Percentiles rank a stretch among this genome's conserved stretches.
phyloP scores from a whole-genome alignment of 1,139 yeast species.

The Magnusiomyces tetraspermus region DNA sequence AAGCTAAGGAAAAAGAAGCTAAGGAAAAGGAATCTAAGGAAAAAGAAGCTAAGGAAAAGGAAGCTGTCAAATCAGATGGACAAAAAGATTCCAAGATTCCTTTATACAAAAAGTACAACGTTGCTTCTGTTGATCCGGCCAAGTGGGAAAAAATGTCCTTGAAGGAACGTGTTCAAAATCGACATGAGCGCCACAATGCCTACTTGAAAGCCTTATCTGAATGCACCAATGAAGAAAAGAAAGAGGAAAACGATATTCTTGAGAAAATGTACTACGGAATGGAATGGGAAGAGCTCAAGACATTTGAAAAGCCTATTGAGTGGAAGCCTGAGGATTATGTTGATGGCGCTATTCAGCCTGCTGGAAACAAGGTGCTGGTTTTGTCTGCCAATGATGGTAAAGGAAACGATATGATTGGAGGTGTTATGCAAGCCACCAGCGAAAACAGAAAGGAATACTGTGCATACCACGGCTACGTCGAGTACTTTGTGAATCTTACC shows the following conservation, averaged over 20 bases:
- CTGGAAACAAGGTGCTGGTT: conserved; percentile 24
- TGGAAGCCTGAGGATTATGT: conserved; percentile 7
- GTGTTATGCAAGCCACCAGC: conserved; percentile 22
- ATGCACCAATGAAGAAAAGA: conserved; percentile 4
- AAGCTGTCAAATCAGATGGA: too few species aligned
- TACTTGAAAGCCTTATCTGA: conserved; percentile 8
- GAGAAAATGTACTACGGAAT: conserved; percentile 8
- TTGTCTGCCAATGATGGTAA: conserved; percentile 28
- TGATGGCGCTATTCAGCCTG: conserved; percentile 19
- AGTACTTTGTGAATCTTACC: conserved; percentile 26
- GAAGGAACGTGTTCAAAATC: conserved; percentile 5
- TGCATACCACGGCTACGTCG: conserved; percentile 26
- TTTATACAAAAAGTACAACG: not conserved
- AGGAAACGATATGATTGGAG: conserved; percentile 21
- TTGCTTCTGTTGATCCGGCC: not conserved
- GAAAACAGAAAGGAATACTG: conserved; percentile 30
- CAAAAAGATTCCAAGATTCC: too few species aligned
- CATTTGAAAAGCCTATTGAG: conserved; percentile 5
- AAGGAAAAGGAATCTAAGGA: too few species aligned
- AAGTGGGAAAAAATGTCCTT: not conserved
- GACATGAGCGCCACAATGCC: conserved; percentile 6
- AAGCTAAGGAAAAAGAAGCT: too few species aligned
- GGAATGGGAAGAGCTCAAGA: conserved; percentile 10
- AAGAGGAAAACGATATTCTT: conserved; percentile 5
- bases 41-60: too few species aligned